These are phyloP conservation scores for Geotrichum bryndzae DNA, from an alignment of 1,139 yeast genomes.

Conservation along the genomic window DNA sequence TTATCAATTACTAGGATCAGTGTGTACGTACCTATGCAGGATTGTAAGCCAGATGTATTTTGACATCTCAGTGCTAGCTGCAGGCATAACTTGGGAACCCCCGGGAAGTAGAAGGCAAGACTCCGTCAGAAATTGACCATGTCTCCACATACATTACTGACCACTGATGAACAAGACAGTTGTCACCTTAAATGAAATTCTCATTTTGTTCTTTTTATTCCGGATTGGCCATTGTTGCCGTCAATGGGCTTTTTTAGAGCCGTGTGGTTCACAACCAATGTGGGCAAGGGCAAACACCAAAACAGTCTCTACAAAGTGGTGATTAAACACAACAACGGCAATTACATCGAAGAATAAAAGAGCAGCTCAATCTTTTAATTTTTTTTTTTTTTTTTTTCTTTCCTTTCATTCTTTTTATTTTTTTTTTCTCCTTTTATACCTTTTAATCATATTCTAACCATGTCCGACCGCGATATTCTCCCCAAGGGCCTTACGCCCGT, in stretches of 20 bases:
- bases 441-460: background rate
- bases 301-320: background rate
- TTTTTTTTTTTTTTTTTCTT: background rate
- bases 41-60: no score
- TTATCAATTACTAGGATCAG: background rate
- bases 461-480: constrained; percentile 46
- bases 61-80: no score
- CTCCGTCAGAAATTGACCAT: no score
- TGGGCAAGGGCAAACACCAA: background rate
- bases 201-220: background rate
- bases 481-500: constrained; percentile 51
- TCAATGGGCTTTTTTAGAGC: background rate
- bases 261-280: background rate
- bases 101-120: no score
- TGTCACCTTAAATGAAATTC: background rate
- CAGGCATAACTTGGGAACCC: no score
- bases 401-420: background rate
- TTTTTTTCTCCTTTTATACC: background rate
- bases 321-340: background rate
- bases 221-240: background rate
- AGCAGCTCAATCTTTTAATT: background rate
- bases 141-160: no score
- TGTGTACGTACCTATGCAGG: no score
- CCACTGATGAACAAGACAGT: background rate
- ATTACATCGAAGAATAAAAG: background rate